These are phyloP conservation scores for Madurella fahalii DNA, from an alignment of 2,329 filamentous ascomycete species.

Conservation along the genomic window DNA sequence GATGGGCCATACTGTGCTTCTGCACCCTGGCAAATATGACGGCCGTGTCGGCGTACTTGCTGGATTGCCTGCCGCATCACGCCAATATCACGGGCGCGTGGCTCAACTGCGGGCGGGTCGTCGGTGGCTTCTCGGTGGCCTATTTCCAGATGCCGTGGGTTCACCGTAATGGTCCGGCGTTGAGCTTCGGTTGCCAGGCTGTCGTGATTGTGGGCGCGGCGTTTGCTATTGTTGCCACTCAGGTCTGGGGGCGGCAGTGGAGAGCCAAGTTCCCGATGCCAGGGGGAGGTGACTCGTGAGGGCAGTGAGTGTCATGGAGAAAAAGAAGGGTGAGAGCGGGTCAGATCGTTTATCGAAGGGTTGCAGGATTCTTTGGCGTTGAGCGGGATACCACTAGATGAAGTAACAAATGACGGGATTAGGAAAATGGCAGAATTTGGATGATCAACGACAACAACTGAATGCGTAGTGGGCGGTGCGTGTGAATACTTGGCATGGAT, in stretches of 20 bases:
- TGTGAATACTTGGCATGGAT: no score
- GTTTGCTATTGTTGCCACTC: conserved; percentile 3
- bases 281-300: neutral
- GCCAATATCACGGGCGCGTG: conserved; percentile 44
- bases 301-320: neutral
- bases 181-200: conserved; percentile 15
- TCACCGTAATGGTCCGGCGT: conserved; percentile 5
- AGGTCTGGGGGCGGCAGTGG: conserved; percentile 13
- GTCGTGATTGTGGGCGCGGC: conserved; percentile 11
- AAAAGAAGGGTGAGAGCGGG: neutral
- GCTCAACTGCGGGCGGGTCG: conserved; percentile 36
- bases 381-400: no score
- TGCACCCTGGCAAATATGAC: conserved; percentile 46
- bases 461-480: no score
- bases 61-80: conserved; percentile 48
- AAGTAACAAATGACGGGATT: no score
- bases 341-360: no score
- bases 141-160: conserved; percentile 48
- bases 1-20: conserved; percentile 44
- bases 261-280: conserved; percentile 11
- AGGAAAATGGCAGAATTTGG: no score
- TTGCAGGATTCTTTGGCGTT: no score
- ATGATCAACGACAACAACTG: no score
- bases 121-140: conserved; percentile 45
- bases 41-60: conserved; percentile 43